These are phyloP conservation scores for Talaromyces islandicus DNA, from an alignment of 2,329 filamentous ascomycete genomes.

Conservation along the genomic window DNA sequence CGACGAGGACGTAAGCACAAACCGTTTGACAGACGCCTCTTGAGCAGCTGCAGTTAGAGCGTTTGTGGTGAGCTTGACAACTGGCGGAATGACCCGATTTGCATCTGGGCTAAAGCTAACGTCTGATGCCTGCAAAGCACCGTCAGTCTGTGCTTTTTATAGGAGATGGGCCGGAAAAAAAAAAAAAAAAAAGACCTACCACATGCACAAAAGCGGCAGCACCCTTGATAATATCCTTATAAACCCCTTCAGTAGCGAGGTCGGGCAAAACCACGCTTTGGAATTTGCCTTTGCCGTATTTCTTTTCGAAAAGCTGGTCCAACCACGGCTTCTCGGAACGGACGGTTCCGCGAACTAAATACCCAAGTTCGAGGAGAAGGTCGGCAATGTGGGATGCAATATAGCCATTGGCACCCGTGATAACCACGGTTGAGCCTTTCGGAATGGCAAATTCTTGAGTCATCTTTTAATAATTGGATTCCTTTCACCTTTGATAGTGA, in stretches of 20 bases:
- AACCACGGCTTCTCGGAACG: slow-evolving; percentile 27
- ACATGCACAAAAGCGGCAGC: slow-evolving; percentile 1
- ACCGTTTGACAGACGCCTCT: slow-evolving; percentile 4
- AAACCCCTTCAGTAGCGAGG: slow-evolving; percentile 24
- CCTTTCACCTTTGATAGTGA: neutral
- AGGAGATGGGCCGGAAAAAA: no score
- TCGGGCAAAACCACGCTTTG: slow-evolving; percentile 31
- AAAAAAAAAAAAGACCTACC: neutral
- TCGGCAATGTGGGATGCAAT: slow-evolving; percentile 35
- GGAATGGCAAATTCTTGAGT: slow-evolving; percentile 15
- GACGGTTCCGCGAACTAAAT: slow-evolving; percentile 41
- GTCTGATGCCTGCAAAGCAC: slow-evolving; percentile 1
- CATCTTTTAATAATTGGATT: neutral
- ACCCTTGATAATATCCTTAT: slow-evolving; percentile 1
- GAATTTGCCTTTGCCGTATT: slow-evolving; percentile 22
- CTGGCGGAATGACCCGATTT: neutral
- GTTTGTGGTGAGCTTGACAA: neutral
- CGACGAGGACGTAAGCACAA: slow-evolving; percentile 5
- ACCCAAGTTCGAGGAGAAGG: slow-evolving; percentile 35
- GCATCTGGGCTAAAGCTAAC: neutral
- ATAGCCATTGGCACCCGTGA: slow-evolving; percentile 40
- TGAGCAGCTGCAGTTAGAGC: slow-evolving; percentile 2
- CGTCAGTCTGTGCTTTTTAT: neutral
- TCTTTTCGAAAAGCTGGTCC: slow-evolving; percentile 20
- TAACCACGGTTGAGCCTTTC: slow-evolving; percentile 27